phyloP scores from a whole-genome alignment of 1,284 basidiomycete genomes.

The Moesziomyces aphidis region DNA sequence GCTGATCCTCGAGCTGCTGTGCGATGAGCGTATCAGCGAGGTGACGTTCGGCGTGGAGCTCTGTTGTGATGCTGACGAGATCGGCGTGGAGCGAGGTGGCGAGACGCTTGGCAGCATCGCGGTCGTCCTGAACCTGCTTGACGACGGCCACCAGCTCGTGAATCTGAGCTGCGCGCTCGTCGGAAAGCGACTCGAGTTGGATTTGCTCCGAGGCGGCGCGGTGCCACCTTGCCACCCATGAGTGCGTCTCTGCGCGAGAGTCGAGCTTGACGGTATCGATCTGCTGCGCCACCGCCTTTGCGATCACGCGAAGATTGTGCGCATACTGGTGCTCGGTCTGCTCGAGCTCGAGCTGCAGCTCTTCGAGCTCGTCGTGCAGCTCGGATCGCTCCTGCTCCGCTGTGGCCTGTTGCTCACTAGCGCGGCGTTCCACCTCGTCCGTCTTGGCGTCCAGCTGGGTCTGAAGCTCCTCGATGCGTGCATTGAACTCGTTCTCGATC shows the following conservation, averaged over 20 bases:
- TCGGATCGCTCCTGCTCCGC: slow-evolving; percentile 8
- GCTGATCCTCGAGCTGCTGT: slow-evolving; percentile 17
- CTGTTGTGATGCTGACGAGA: slow-evolving; percentile 22
- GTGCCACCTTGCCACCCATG: slow-evolving; percentile 14
- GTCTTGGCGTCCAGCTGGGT: slow-evolving; percentile 10
- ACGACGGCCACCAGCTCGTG: slow-evolving; percentile 41
- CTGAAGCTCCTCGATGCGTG: slow-evolving; percentile 26
- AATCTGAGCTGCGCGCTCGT: slow-evolving; percentile 31
- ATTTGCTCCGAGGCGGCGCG: slow-evolving; percentile 15
- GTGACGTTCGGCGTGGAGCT: slow-evolving; percentile 29
- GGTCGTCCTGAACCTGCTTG: slow-evolving; percentile 45
- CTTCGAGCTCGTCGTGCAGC: slow-evolving; percentile 18
- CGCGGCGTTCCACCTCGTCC: slow-evolving; percentile 6
- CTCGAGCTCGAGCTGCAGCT: slow-evolving; percentile 17
- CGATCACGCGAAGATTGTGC: slow-evolving; percentile 35
- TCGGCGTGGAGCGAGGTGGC: slow-evolving; percentile 17
- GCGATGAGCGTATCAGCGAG: slow-evolving; percentile 15
- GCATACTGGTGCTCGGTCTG: slow-evolving; percentile 19
- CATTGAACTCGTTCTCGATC: slow-evolving; percentile 30
- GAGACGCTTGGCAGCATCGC: slow-evolving; percentile 32
- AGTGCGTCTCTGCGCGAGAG: slow-evolving; percentile 5
- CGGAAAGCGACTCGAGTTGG: slow-evolving; percentile 18
- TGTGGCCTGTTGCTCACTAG: slow-evolving; percentile 5
- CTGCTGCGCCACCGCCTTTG: slow-evolving; percentile 28
- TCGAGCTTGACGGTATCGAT: slow-evolving; percentile 8